These are phyloP conservation scores for Corynespora cassiicola DNA, from an alignment of 2,329 filamentous ascomycete species.

Conservation along the genomic window DNA sequence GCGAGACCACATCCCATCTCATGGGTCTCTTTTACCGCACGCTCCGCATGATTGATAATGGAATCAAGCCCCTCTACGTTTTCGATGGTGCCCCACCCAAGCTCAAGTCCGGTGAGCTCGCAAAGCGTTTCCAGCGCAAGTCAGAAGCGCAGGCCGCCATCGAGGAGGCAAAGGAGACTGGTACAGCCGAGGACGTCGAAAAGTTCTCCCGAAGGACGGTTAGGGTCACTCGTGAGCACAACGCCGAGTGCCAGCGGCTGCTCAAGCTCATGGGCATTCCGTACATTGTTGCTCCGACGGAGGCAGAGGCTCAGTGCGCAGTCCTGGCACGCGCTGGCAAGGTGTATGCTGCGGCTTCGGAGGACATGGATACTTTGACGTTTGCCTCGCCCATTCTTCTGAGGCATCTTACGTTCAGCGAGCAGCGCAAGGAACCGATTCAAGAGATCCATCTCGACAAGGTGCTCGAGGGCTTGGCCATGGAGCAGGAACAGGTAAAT, in stretches of 20 bases:
- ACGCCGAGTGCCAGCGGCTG: constrained; percentile 88
- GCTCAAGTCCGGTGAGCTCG: constrained; percentile 95
- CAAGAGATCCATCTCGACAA: constrained; percentile 91
- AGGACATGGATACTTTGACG: constrained; percentile 98
- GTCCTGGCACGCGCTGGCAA: constrained; percentile 88
- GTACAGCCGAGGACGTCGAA: constrained; percentile 96
- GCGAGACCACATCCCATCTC: constrained; percentile 95
- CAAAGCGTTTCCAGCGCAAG: constrained; percentile 95
- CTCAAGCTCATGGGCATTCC: constrained; percentile 96
- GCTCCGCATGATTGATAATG: constrained; percentile 96
- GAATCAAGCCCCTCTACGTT: constrained; percentile 97
- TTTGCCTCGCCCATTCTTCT: constrained; percentile 92
- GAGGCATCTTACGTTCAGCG: constrained; percentile 93
- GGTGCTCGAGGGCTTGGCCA: constrained; percentile 83
- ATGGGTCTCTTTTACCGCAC: constrained; percentile 99
- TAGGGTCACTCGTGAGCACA: constrained; percentile 94
- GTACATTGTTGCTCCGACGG: constrained; percentile 92
- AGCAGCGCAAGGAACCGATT: constrained; percentile 96
- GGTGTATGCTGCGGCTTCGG: constrained; percentile 94
- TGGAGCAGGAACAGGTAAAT: constrained; percentile 83
- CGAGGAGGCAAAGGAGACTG: constrained; percentile 96
- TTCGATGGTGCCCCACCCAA: constrained; percentile 97
- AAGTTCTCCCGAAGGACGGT: constrained; percentile 96
- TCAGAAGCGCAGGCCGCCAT: constrained; percentile 87
- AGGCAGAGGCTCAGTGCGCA: constrained; percentile 96